Percentiles rank a stretch among this genome's conserved stretches.
These are phyloP conservation scores for Thoreauomyces humboldtii DNA, from an alignment of 192 early-diverging fungal genomes.

Conservation along the genomic window DNA sequence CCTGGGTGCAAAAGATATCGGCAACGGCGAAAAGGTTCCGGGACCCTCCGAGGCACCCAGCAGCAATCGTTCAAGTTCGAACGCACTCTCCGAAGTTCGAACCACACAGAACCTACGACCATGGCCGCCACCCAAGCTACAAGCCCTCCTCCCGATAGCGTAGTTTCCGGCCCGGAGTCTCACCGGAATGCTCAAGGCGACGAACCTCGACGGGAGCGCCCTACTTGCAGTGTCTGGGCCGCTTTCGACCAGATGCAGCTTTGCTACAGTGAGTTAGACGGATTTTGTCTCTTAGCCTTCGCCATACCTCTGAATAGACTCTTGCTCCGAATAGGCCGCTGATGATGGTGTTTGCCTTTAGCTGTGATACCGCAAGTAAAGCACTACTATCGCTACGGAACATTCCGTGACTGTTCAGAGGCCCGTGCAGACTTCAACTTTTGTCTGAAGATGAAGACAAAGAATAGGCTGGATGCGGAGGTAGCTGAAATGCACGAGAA, in stretches of 20 bases:
- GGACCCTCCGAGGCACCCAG: too few relatives aligned
- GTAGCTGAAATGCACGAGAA: conserved; percentile 9
- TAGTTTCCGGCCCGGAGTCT: too few relatives aligned
- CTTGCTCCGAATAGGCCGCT: background rate
- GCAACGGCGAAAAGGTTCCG: too few relatives aligned
- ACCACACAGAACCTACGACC: too few relatives aligned
- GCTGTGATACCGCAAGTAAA: conserved; percentile 46
- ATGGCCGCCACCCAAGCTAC: too few relatives aligned
- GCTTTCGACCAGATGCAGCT: conserved; percentile 46
- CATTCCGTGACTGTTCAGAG: conserved; percentile 40
- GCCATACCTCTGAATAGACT: background rate
- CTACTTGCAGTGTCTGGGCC: conserved; percentile 32
- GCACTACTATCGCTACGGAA: conserved; percentile 51
- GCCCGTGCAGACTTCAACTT: conserved; percentile 44
- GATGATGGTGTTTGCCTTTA: too few relatives aligned
- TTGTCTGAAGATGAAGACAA: conserved; percentile 42
- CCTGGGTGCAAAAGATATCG: too few relatives aligned
- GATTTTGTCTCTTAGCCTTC: background rate
- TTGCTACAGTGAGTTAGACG: conserved; percentile 36
- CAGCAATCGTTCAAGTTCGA: too few relatives aligned
- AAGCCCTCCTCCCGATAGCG: too few relatives aligned
- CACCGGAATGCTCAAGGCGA: too few relatives aligned
- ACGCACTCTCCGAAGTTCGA: too few relatives aligned
- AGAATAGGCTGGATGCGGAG: conserved; percentile 31
- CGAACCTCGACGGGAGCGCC: too few relatives aligned